Percentiles rank a stretch among this genome's conserved stretches.
Conservation (phyloP, 2,329 filamentous ascomycete species). For the Venturia carpophila region DNA sequence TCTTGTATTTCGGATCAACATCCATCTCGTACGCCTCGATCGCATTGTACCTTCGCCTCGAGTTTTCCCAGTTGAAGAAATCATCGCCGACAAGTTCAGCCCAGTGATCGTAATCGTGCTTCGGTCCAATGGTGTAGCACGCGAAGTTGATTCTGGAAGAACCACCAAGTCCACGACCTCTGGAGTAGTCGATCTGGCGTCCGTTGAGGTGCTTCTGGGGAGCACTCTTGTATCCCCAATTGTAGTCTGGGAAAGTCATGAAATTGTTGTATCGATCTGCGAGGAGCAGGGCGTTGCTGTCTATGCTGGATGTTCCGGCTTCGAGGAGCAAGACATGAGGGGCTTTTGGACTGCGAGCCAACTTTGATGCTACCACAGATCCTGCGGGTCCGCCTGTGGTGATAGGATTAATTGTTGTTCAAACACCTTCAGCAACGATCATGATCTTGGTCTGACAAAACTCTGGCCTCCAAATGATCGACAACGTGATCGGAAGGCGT, state of each 20-base stretch:
- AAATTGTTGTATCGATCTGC: slow-evolving; percentile 51
- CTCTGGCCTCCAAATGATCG: background rate
- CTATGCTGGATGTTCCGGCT: slow-evolving; percentile 13
- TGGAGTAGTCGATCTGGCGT: slow-evolving; percentile 36
- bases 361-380: slow-evolving; percentile 14
- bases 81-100: slow-evolving; percentile 49
- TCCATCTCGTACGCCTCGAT: slow-evolving; percentile 47
- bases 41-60: slow-evolving; percentile 43
- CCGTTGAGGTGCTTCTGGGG: slow-evolving; percentile 33
- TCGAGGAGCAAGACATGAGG: slow-evolving; percentile 20
- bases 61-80: slow-evolving; percentile 47
- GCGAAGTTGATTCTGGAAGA: slow-evolving; percentile 35
- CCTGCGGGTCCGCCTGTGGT: slow-evolving; percentile 19
- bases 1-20: slow-evolving; percentile 28
- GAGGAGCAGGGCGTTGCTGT: slow-evolving; percentile 30
- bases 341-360: slow-evolving; percentile 11
- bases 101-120: slow-evolving; percentile 57
- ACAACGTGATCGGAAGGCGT: background rate
- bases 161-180: slow-evolving; percentile 42
- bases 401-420: background rate
- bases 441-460: background rate
- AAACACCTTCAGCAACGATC: background rate
- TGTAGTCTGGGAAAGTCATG: slow-evolving; percentile 39
- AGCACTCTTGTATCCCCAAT: slow-evolving; percentile 41
- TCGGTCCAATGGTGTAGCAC: slow-evolving; percentile 39